These are phyloP conservation scores for Daedalea quercina DNA, from an alignment of 768 basidiomycete genomes.

Conservation along the genomic window DNA sequence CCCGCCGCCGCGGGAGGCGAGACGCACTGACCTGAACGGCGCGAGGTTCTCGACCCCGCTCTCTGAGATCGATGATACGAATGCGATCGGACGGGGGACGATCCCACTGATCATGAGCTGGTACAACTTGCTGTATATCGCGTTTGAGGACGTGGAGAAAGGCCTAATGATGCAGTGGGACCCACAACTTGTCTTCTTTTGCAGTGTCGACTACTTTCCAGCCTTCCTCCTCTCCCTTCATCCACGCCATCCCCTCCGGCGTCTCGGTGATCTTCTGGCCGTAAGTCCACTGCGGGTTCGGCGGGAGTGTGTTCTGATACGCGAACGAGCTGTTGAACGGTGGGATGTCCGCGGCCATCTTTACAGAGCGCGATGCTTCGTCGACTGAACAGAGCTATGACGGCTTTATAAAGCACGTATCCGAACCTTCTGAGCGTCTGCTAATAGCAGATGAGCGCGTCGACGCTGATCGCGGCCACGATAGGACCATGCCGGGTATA, in stretches of 20 bases:
- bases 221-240: constrained; percentile 28
- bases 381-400: too few species aligned
- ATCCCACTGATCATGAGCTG: constrained; percentile 31
- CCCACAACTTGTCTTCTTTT: constrained; percentile 22
- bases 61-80: constrained; percentile 30
- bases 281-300: constrained; percentile 27
- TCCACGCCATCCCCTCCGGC: constrained; percentile 25
- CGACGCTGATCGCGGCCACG: too few species aligned
- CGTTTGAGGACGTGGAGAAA: not conserved
- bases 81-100: constrained; percentile 38
- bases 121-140: constrained; percentile 18
- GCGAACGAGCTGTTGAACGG: constrained; percentile 15
- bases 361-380: too few species aligned
- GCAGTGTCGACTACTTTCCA: constrained; percentile 28
- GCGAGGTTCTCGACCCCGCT: constrained; percentile 33
- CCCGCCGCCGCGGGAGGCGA: not conserved
- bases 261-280: constrained; percentile 24
- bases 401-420: too few species aligned
- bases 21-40: constrained; percentile 29
- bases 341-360: constrained; percentile 6
- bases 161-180: not conserved
- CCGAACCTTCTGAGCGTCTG: too few species aligned
- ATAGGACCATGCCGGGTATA: too few species aligned
- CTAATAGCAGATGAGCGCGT: too few species aligned
- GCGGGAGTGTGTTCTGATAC: constrained; percentile 22